These are phyloP conservation scores for Hippophae tibetana DNA, from an alignment of 306 rosid genomes.

Conservation along the genomic window DNA sequence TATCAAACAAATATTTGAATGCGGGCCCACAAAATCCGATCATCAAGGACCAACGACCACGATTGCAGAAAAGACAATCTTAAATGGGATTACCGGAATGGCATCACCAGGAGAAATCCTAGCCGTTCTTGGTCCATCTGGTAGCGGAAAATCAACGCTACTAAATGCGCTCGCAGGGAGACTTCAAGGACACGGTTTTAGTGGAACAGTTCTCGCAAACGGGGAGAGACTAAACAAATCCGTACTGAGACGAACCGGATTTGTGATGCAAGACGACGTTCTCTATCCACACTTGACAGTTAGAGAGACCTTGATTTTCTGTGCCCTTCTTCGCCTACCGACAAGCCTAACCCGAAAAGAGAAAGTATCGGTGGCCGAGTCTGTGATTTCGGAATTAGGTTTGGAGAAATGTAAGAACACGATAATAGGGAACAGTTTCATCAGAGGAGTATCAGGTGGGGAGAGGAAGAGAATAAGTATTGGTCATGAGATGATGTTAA, in stretches of 20 bases:
- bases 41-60: conserved; percentile 15
- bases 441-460: conserved; percentile 84
- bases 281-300: conserved; percentile 81
- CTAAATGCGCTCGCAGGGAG: conserved; percentile 65
- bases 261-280: conserved; percentile 72
- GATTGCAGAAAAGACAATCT: conserved; percentile 37
- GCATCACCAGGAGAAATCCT: conserved; percentile 74
- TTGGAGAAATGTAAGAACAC: conserved; percentile 62
- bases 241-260: conserved; percentile 54
- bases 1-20: conserved; percentile 25
- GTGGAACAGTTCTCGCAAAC: conserved; percentile 63
- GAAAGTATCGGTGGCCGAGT: conserved; percentile 44
- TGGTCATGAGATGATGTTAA: conserved; percentile 73
- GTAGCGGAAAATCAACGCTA: conserved; percentile 85
- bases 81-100: conserved; percentile 61
- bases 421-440: conserved; percentile 61
- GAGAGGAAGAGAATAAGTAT: conserved; percentile 83
- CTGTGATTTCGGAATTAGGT: conserved; percentile 58
- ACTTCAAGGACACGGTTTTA: conserved; percentile 41
- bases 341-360: conserved; percentile 15
- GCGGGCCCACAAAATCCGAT: conserved; percentile 10
- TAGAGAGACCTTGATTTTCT: conserved; percentile 63
- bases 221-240: conserved; percentile 31
- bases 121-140: conserved; percentile 80
- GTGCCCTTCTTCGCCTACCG: conserved; percentile 76